Evolutionary conservation across 177 flowering plant species (phyloP), one percentile per base, ranked within the genome.

Genomic region (Vitis hybrid): DNA sequence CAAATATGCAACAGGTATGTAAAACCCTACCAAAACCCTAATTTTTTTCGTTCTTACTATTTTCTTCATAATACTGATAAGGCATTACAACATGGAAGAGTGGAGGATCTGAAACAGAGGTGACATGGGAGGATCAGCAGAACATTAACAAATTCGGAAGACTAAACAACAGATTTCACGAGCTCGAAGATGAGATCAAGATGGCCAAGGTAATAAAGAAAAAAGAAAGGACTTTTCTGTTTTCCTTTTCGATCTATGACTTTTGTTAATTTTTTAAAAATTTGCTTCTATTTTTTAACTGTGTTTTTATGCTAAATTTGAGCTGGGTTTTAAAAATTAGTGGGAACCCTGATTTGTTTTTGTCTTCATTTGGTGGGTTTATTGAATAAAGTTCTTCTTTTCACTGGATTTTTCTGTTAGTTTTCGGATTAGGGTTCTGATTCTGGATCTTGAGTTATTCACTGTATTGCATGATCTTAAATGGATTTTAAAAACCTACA

Each of bases 71-170:
- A 41, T 5, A 50, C 41, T 63, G 65, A 70, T 2, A 21, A 41
- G 9, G 46, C 41, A 64, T 24, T 15, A 3, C 63, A 15, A 68
- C n/a, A 46, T 49, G 63, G 60, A 65, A 85, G 92, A 83, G 83
- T 2, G 86, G 82, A 61, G 92, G 89, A 74, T 84, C 94, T 50
- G 93, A 90, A 14, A 84, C 80, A 65, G 90, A 87, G 75, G 98
- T 94, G 24, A 94, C 98, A 14, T 94, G 98, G 98, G 98, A 91
- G 65, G 98, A 94, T 77, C 98, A 94, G 83, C 98, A 90, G 79
- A 92, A 91, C 73, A 94, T 94, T 46, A 94, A 94, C 86, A 90
- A 84, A 63, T 94, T 92, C 67, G 88, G 88, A 17, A 81, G 94
- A 78, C 77, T 94, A 56, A 94, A 91, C 79, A 92, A 87, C 78